Evolutionary conservation across 2,329 filamentous ascomycete genomes (phyloP).

Genomic region (Tolypocladium nubicola): DNA sequence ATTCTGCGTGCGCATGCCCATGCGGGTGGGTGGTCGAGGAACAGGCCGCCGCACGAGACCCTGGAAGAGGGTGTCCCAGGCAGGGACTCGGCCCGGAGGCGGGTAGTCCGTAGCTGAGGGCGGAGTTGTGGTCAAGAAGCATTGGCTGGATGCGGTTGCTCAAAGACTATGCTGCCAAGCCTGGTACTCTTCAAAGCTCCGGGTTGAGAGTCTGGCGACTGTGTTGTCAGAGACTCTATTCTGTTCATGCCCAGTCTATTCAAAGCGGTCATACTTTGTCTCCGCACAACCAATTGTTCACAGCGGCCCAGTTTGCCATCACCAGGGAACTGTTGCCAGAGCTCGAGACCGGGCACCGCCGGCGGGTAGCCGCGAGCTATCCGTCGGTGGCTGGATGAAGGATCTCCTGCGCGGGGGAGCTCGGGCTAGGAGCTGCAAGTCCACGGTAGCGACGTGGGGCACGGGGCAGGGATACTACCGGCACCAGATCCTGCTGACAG

Average conservation of each 20-base stretch:
- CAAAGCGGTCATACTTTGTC: neutral
- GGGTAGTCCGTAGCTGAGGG: neutral
- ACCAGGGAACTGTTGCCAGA: neutral
- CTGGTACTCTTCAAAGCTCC: neutral
- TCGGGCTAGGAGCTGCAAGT: neutral
- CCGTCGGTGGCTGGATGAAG: neutral
- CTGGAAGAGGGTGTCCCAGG: neutral
- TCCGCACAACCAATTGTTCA: neutral
- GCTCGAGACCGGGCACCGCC: neutral
- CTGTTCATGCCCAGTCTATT: neutral
- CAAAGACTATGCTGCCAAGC: neutral
- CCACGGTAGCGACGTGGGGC: neutral
- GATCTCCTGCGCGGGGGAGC: neutral
- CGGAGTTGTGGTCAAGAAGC: neutral
- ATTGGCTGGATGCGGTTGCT: neutral
- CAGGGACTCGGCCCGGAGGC: neutral
- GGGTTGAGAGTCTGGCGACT: neutral
- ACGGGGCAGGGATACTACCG: neutral
- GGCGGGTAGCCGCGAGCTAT: neutral
- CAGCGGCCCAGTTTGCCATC: neutral
- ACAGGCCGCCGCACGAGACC: neutral
- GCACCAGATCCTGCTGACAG: neutral
- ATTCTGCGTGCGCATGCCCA: neutral
- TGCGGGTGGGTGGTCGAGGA: neutral
- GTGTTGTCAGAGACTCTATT: neutral